Conservation (phyloP, 352 stramenopile genomes). For the Thraustochytrium striatum region DNA sequence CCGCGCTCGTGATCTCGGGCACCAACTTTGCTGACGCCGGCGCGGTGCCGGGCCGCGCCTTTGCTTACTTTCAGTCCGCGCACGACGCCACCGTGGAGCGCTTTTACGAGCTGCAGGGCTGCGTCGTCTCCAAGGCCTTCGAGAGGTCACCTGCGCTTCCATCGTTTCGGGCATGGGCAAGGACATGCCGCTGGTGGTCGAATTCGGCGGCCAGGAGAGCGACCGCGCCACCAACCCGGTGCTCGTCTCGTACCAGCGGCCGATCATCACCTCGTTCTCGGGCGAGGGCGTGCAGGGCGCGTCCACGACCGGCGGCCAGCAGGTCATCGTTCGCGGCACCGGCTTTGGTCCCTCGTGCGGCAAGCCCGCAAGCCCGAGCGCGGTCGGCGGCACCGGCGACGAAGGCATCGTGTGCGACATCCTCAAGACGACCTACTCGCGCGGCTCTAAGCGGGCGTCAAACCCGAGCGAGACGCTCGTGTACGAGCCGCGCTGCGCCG, state of each 20-base stretch:
- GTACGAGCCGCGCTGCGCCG: background rate
- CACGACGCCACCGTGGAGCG: background rate
- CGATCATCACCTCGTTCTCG: slow-evolving; percentile 1
- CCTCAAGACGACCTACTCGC: background rate
- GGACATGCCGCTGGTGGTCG: background rate
- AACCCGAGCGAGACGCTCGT: too few relatives aligned
- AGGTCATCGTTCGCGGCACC: background rate
- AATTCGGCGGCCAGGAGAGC: background rate
- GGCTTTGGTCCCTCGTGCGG: slow-evolving; percentile 49
- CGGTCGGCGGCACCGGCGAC: slow-evolving; percentile 5
- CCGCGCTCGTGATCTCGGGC: slow-evolving; percentile 10
- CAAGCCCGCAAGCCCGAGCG: background rate
- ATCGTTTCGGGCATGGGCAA: slow-evolving; percentile 23
- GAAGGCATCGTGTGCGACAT: slow-evolving; percentile 19
- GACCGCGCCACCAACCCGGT: background rate
- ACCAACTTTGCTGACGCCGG: slow-evolving; percentile 33
- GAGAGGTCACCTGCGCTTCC: background rate
- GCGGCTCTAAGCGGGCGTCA: slow-evolving; percentile 12
- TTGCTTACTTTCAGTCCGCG: background rate
- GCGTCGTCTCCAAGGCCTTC: background rate
- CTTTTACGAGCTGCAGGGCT: background rate
- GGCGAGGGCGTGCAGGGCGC: slow-evolving; percentile 9
- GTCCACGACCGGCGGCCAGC: slow-evolving; percentile 18
- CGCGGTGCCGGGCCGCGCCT: background rate
- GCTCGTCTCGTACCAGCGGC: background rate